Evolutionary conservation across 164 flowering plant genomes (phyloP), one percentile per base, ranked within the genome.

Genomic region (Euptelea pleiosperma): DNA sequence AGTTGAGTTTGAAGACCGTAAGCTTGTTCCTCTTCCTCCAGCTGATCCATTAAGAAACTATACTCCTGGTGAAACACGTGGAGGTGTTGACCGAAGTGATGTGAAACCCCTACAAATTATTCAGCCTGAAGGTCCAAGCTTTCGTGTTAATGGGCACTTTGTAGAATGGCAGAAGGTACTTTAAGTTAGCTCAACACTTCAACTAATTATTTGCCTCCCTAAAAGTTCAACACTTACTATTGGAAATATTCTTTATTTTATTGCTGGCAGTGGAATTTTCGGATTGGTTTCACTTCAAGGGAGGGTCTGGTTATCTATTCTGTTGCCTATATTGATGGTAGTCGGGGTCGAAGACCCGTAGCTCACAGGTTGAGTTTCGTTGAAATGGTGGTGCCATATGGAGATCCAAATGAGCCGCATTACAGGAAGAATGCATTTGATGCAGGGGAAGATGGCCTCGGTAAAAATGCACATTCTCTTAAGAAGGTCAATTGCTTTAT

Each of bases 101-200:
- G 80, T 89, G 54, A 89, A 89, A 56, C 89, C 94, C n/a, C 77
- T 89, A 52, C 80, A 83, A 52, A 87, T 87, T 69, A 57, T 80
- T 65, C 97, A 89, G 75, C 88, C 90, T n/a, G 97, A 89, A 75
- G 97, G 97, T 45, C 97, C 97, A 18, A 89, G 97, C 73, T 89
- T 87, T 62, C 94, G 97, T 44, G 82, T 89, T 21, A 69, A 70
- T 63, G 97, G 97, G 15, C 56, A 81, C 62, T 87, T 73, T 75
- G 83, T 89, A 3, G 85, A 87, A 63, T 89, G 95, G 97, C 95
- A 89, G 72, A 87, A 89, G 95, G 97, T 87, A 63, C 19, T 4
- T 52, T 7, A n/a, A n/a, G n/a, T n/a, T n/a, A n/a, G n/a, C n/a
- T n/a, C n/a, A n/a, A n/a, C n/a, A n/a, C n/a, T n/a, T n/a, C n/a